Evolutionary conservation across 1,139 yeast genomes (phyloP).

Genomic region (Suhomyces anneliseae): DNA sequence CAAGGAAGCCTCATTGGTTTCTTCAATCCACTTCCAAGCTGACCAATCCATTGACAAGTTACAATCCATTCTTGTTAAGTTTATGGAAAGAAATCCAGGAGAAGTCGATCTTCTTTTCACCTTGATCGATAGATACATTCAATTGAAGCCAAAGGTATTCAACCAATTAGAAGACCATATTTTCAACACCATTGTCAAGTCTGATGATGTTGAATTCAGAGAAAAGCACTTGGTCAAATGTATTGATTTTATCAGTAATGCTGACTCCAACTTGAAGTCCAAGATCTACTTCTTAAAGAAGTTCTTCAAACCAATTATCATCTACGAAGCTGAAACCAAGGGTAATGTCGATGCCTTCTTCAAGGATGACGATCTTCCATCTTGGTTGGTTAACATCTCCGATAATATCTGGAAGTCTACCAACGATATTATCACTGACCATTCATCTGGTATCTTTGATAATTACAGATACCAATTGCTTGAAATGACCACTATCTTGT

Average conservation of each 20-base stretch:
- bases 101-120: conserved; percentile 43
- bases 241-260: conserved; percentile 46
- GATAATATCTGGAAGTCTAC: conserved; percentile 72
- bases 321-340: conserved; percentile 56
- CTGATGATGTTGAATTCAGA: conserved; percentile 47
- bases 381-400: conserved; percentile 66
- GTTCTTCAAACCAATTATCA: conserved; percentile 64
- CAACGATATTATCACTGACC: conserved; percentile 53
- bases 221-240: conserved; percentile 54
- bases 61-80: conserved; percentile 55
- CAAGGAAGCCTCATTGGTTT: conserved; percentile 46
- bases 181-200: conserved; percentile 55
- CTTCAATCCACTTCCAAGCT: conserved; percentile 70
- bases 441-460: conserved; percentile 71
- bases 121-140: conserved; percentile 50
- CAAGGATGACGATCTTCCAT: conserved; percentile 30
- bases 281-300: conserved; percentile 63
- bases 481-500: conserved; percentile 76
- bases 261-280: conserved; percentile 47
- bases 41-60: conserved; percentile 68
- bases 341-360: conserved; percentile 55
- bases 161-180: conserved; percentile 56
- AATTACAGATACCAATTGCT: conserved; percentile 73
- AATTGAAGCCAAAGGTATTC: conserved; percentile 48
- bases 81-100: conserved; percentile 35